phyloP scores from a whole-genome alignment of 1,284 basidiomycete species.

The Sporisorium graminicola region DNA sequence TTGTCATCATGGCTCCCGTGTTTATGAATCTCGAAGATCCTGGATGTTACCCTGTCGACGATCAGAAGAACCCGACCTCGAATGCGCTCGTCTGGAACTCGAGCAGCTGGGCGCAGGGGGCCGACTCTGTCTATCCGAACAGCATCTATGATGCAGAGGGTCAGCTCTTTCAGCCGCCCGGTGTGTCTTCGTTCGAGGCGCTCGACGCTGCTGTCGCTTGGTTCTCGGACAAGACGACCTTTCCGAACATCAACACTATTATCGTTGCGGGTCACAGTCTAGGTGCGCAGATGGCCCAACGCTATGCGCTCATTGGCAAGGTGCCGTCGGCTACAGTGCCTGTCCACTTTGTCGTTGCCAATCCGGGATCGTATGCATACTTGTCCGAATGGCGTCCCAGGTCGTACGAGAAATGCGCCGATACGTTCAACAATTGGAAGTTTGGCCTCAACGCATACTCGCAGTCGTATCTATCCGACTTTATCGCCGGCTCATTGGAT shows the following conservation, averaged over 20 bases:
- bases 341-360: slow-evolving; percentile 59
- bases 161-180: slow-evolving; percentile 18
- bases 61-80: slow-evolving; percentile 21
- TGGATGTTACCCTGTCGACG: slow-evolving; percentile 41
- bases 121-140: slow-evolving; percentile 42
- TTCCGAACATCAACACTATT: slow-evolving; percentile 54
- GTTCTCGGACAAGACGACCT: slow-evolving; percentile 43
- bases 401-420: slow-evolving; percentile 21
- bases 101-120: slow-evolving; percentile 48
- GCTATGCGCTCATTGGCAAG: slow-evolving; percentile 52
- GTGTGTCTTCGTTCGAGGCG: slow-evolving; percentile 50
- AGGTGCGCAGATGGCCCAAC: slow-evolving; percentile 54
- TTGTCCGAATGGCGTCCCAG: slow-evolving; percentile 36
- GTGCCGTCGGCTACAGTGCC: slow-evolving; percentile 43
- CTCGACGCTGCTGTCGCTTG: slow-evolving; percentile 40
- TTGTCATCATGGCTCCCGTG: slow-evolving; percentile 55
- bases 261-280: slow-evolving; percentile 54
- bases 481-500: slow-evolving; percentile 48
- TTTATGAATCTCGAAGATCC: slow-evolving; percentile 54
- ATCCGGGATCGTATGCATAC: slow-evolving; percentile 56
- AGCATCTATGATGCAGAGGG: slow-evolving; percentile 22
- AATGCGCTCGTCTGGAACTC: slow-evolving; percentile 46
- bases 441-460: slow-evolving; percentile 42
- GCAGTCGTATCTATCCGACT: slow-evolving; percentile 49
- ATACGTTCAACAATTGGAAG: slow-evolving; percentile 57